A percentile compares a stretch with the other conserved stretches of the same genome.
These are phyloP conservation scores for Arachis hypogaea DNA, from an alignment of 306 rosid species.

Conservation along the genomic window DNA sequence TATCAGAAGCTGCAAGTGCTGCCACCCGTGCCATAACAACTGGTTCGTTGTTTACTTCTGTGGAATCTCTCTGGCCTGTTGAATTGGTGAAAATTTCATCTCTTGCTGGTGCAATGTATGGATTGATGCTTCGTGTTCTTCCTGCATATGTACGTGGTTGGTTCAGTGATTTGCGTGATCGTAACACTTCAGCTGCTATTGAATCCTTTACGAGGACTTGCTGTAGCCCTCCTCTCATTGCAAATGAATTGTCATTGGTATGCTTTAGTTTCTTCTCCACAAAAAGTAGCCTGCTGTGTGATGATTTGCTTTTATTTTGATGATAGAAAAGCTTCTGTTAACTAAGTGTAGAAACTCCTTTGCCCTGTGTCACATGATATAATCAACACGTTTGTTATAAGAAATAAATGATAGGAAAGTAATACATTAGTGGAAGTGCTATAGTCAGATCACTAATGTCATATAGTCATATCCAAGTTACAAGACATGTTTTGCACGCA, in stretches of 20 bases:
- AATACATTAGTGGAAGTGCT: constrained; percentile 13
- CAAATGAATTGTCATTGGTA: constrained; percentile 86
- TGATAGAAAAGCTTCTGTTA: background rate
- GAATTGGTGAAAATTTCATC: constrained; percentile 70
- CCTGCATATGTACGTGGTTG: constrained; percentile 97
- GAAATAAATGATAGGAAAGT: constrained; percentile 22
- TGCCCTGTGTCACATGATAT: constrained; percentile 17
- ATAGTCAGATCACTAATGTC: constrained; percentile 2
- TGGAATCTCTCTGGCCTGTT: constrained; percentile 85
- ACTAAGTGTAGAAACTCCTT: background rate
- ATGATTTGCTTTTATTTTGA: constrained; percentile 15
- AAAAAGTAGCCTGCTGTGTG: background rate
- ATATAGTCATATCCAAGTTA: background rate
- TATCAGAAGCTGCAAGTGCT: constrained; percentile 69
- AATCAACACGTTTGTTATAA: constrained; percentile 19
- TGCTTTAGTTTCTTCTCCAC: constrained; percentile 38
- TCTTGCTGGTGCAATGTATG: constrained; percentile 81
- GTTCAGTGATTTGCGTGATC: constrained; percentile 86
- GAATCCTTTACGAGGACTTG: constrained; percentile 84
- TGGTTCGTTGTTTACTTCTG: constrained; percentile 64
- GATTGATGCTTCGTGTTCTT: constrained; percentile 87
- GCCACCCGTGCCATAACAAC: constrained; percentile 71
- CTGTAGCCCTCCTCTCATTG: constrained; percentile 92
- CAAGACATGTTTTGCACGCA: constrained; percentile 19
- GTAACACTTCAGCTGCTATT: constrained; percentile 62